Base-by-base conservation (phyloP, 2,329 filamentous ascomycete species). In the Pestalotiopsis sp. region DNA sequence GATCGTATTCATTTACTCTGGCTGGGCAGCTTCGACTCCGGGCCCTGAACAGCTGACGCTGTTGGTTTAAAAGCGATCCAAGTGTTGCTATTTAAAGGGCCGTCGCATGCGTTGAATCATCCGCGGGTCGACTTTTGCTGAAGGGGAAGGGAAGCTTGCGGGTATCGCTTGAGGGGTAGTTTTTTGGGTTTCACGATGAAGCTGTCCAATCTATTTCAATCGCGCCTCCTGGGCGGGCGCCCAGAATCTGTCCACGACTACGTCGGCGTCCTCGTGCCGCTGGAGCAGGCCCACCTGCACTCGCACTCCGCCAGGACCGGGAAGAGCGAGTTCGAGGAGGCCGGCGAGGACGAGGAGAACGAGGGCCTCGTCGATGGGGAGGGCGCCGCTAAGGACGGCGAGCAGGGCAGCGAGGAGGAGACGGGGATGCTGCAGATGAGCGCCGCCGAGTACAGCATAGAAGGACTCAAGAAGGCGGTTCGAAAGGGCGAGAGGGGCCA, bases 381-480 rank as follows among this genome's bases (percentile, higher is more conserved):
- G n/a, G 76, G 75, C n/a, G 73, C 68, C 25, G 75, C 72, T 52
- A 77, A 79, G 72, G 76, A 77, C 69, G 73, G 72, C 69, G 75
- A 77, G 38, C 76, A 77, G 69, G 73, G 72, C 69, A 75, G 76
- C 39, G 69, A 79, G n/a, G 76, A 78, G 78, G 74, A 81, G 60
- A 78, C 83, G 69, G 84, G 85, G 12, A 88, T 90, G 85, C 75
- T 89, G 68, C 80, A 85, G 74, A 87, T 85, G 80, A 81, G 81
- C 63, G 83, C 82, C 2, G 83, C 82, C 69, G 87, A 88, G 74
- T 89, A 92, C 74, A 93, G 90, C 55, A 83, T 95, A 52, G 91
- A 93, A 72, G 87, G 87, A 4, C 80, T 95, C 70, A 86, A 91
- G 72, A 88, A 87, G 68, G 92, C 93, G 74, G 88, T 93, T 68